phyloP scores from a whole-genome alignment of 148 eudicot genomes.

The Vaccinium vitisidaea region DNA sequence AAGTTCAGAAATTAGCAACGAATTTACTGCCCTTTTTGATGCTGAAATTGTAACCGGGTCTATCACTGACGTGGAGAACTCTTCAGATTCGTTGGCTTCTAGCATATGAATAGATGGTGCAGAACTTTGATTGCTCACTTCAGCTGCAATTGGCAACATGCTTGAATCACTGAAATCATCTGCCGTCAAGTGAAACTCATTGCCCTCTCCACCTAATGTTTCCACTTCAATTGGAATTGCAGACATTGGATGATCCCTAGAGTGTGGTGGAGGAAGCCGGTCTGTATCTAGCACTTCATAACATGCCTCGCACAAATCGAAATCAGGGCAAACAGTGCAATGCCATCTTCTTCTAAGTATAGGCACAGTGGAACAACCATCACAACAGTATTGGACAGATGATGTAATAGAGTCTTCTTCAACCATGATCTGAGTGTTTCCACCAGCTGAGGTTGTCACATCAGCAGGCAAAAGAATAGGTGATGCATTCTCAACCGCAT shows the following conservation, averaged over 20 bases:
- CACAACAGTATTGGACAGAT: constrained; percentile 97
- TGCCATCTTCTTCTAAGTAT: constrained; percentile 95
- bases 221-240: constrained; percentile 97
- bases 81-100: constrained; percentile 75
- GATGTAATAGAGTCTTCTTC: constrained; percentile 97
- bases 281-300: constrained; percentile 91
- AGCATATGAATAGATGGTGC: constrained; percentile 77
- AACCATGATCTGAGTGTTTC: constrained; percentile 75
- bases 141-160: constrained; percentile 54
- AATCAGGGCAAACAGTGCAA: constrained; percentile 96
- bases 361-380: constrained; percentile 99
- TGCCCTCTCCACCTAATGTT: constrained; percentile 77
- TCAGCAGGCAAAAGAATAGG: constrained; percentile 55
- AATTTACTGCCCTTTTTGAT: constrained; percentile 91
- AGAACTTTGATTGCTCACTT: constrained; percentile 53
- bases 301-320: constrained; percentile 97
- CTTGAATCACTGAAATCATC: constrained; percentile 61
- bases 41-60: constrained; percentile 97
- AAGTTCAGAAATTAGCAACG: constrained; percentile 87
- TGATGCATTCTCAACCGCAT: constrained; percentile 57
- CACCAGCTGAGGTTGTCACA: constrained; percentile 46
- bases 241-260: constrained; percentile 96
- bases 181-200: constrained; percentile 71
- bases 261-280: constrained; percentile 90
- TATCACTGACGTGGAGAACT: constrained; percentile 60